phyloP scores from a whole-genome alignment of 345 rosid species.

The Garcia nutans region DNA sequence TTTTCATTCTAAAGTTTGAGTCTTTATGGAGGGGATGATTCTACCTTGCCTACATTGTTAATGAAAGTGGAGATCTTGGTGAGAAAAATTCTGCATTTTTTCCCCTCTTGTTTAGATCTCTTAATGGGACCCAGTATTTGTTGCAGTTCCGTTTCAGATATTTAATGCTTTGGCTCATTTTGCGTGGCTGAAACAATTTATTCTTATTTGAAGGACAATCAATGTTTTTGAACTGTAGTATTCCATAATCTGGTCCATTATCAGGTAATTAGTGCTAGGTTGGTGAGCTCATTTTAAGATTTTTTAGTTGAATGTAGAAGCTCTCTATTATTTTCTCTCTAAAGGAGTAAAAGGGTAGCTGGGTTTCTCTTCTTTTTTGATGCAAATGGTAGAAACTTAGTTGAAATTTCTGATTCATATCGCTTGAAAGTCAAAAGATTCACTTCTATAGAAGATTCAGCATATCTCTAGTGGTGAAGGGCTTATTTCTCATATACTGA shows the following conservation, averaged over 20 bases:
- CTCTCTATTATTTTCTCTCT: background rate
- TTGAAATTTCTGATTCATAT: conserved; percentile 12
- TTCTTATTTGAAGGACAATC: conserved; percentile 28
- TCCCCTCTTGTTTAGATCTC: conserved; percentile 33
- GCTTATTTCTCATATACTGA: conserved; percentile 3
- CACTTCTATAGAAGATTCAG: conserved; percentile 6
- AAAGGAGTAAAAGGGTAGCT: background rate
- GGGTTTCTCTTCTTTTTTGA: background rate
- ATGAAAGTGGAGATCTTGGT: conserved; percentile 41
- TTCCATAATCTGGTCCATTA: conserved; percentile 18
- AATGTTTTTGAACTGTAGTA: conserved; percentile 12
- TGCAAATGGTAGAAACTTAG: conserved; percentile 12
- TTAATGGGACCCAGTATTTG: conserved; percentile 33
- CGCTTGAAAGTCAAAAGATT: background rate
- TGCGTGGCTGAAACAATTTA: conserved; percentile 31
- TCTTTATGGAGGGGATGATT: conserved; percentile 27
- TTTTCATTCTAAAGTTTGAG: conserved; percentile 31
- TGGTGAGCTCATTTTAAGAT: conserved; percentile 15
- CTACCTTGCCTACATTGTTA: conserved; percentile 41
- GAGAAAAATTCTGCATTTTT: conserved; percentile 34
- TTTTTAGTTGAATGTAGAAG: conserved; percentile 3
- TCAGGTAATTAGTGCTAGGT: conserved; percentile 23
- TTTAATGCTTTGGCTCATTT: conserved; percentile 41
- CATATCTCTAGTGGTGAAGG: conserved; percentile 6
- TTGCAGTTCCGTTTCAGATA: conserved; percentile 27